phyloP scores from a whole-genome alignment of 1,139 yeast species.

The Tardiomyces digboiensis region DNA sequence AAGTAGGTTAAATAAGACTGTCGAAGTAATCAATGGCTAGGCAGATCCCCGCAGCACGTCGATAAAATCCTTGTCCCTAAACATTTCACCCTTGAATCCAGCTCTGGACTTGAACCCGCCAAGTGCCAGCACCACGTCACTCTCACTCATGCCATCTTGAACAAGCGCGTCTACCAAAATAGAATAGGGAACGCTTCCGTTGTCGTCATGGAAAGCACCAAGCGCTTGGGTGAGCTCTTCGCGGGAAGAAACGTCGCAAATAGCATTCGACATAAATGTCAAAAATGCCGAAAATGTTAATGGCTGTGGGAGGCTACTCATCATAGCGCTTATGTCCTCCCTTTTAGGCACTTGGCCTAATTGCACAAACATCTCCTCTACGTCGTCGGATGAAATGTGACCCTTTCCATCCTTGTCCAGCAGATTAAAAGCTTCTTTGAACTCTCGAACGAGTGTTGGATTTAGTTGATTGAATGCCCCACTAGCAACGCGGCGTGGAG shows the following conservation, averaged over 20 bases:
- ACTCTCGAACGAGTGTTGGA: constrained; percentile 31
- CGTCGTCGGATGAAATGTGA: constrained; percentile 46
- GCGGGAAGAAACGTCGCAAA: constrained; percentile 49
- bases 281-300: constrained; percentile 64
- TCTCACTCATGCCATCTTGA: constrained; percentile 43
- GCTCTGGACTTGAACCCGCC: constrained; percentile 42
- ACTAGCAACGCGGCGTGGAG: constrained; percentile 11
- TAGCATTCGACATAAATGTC: constrained; percentile 53
- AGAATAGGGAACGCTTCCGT: not conserved
- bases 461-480: constrained; percentile 28
- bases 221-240: constrained; percentile 56
- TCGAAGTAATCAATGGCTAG: not conserved
- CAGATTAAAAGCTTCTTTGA: constrained; percentile 46
- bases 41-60: constrained; percentile 5
- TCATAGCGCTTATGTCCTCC: constrained; percentile 30
- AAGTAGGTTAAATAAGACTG: too few relatives aligned
- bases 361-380: constrained; percentile 45
- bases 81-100: constrained; percentile 52
- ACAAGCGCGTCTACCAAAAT: constrained; percentile 18
- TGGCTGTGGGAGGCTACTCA: constrained; percentile 45
- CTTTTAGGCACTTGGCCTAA: constrained; percentile 38
- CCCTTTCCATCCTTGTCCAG: constrained; percentile 88
- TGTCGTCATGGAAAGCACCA: constrained; percentile 41
- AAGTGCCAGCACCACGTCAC: constrained; percentile 43
- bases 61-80: constrained; percentile 42